Percentiles rank a stretch among this genome's conserved stretches.
phyloP scores from a whole-genome alignment of 306 rosid species.

The Quercus parvula region DNA sequence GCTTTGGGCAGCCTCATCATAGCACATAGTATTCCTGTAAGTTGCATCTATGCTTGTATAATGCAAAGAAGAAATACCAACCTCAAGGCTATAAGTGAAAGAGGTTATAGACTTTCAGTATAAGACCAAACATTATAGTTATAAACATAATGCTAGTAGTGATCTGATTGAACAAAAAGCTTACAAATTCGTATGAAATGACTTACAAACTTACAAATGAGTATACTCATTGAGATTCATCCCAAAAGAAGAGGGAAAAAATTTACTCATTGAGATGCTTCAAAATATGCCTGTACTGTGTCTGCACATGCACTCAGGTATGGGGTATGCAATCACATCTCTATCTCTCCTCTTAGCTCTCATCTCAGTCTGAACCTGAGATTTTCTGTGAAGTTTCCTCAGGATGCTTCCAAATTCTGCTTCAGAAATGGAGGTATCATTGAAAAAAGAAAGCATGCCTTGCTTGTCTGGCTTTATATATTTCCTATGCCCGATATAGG shows the following conservation, averaged over 20 bases:
- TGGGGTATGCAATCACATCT: slow-evolving; percentile 52
- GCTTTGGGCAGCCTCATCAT: too few relatives aligned
- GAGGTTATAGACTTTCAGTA: too few relatives aligned
- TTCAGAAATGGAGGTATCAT: slow-evolving; percentile 36
- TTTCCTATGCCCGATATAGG: slow-evolving; percentile 50
- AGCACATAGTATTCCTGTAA: too few relatives aligned
- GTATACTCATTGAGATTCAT: too few relatives aligned
- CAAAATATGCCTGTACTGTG: slow-evolving; percentile 14
- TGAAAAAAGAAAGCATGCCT: slow-evolving; percentile 33
- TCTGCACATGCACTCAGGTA: slow-evolving; percentile 50
- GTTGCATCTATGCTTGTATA: neutral
- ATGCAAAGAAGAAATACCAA: neutral
- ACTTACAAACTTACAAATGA: neutral
- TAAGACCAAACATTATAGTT: too few relatives aligned
- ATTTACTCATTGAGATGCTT: neutral
- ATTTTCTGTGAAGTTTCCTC: slow-evolving; percentile 39
- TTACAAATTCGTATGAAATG: neutral
- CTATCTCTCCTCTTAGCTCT: slow-evolving; percentile 37
- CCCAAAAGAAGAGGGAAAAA: neutral
- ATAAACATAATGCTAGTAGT: neutral
- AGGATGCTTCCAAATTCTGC: slow-evolving; percentile 25
- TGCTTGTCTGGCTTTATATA: slow-evolving; percentile 55
- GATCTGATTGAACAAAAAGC: neutral
- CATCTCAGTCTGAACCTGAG: slow-evolving; percentile 40
- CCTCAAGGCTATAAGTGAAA: too few relatives aligned